A percentile compares a stretch with the other conserved stretches of the same genome.
These are phyloP conservation scores for Sporothrix pallida DNA, from an alignment of 2,329 filamentous ascomycete species.

Conservation along the genomic window DNA sequence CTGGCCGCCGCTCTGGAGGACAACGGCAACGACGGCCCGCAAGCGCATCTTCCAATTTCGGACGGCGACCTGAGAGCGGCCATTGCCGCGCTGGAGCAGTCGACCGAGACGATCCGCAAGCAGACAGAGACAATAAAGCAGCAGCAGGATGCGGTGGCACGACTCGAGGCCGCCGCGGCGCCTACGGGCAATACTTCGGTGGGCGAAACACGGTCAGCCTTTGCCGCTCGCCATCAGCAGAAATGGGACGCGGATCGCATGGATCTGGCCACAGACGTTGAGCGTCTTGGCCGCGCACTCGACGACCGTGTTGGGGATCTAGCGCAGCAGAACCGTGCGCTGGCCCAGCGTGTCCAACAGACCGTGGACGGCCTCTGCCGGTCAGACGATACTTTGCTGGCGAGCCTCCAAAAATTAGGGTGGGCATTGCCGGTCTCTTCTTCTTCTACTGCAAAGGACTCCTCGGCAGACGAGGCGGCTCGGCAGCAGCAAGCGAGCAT, in stretches of 20 bases:
- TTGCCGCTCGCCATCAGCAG: constrained; percentile 47
- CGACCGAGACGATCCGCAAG: constrained; percentile 67
- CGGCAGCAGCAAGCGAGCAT: constrained; percentile 59
- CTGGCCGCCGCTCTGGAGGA: constrained; percentile 46
- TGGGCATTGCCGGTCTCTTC: constrained; percentile 61
- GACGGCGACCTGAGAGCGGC: constrained; percentile 67
- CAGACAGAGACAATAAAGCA: constrained; percentile 66
- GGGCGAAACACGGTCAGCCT: constrained; percentile 42
- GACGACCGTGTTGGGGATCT: constrained; percentile 55
- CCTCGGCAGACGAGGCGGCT: constrained; percentile 40
- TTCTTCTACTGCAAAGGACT: constrained; percentile 43
- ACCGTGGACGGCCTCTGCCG: constrained; percentile 58
- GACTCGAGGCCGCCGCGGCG: constrained; percentile 52
- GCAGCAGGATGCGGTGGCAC: constrained; percentile 66
- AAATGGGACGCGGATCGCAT: constrained; percentile 50
- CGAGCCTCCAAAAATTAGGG: constrained; percentile 69
- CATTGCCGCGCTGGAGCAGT: constrained; percentile 67
- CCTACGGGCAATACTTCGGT: constrained; percentile 45
- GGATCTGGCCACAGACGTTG: constrained; percentile 53
- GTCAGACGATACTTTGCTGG: constrained; percentile 69
- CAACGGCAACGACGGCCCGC: constrained; percentile 37
- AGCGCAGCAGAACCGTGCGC: constrained; percentile 56
- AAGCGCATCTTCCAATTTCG: constrained; percentile 52
- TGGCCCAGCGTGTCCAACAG: constrained; percentile 54
- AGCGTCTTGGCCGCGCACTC: constrained; percentile 56